Evolutionary conservation across 2,329 filamentous ascomycete species (phyloP), one percentile per base, ranked within the genome.

Genomic region (Fusarium zealandicum): DNA sequence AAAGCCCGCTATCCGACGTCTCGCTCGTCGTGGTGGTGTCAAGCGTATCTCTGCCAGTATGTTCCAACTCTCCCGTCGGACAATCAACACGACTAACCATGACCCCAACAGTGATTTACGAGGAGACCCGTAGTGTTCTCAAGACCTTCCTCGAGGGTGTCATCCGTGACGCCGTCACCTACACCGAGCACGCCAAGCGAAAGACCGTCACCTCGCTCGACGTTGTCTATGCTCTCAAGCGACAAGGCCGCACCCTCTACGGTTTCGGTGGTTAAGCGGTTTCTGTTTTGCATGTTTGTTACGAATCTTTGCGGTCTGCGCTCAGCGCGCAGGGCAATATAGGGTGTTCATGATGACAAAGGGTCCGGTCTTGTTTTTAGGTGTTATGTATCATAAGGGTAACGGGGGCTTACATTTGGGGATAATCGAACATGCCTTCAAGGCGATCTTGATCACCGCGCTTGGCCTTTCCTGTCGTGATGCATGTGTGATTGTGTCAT

Each of bases 1-100:
- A 75, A 97, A 97, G 90, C 93, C 93, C 72, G 93, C 93, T 73
- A 97, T 97, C 81, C 90, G 93, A 74, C 93, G 93, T 96, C 92
- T 97, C 77, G 93, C 93, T 67, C 93, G 93, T 82, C 92, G 93
- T 95, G 93, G 93, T 80, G 93, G 93, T 93, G 93, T 97, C 86
- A 97, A 97, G 91, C 93, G 93, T 96, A 97, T 97, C 74, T 96
- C 92, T 73, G 93, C 93, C 77, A 96, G 88, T 90, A 86, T 77
- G 84, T 81, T n/a, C 25, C 27, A 18, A 89, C 86, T 14, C 86
- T 88, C 75, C n/a, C n/a, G n/a, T n/a, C n/a, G n/a, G n/a, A n/a
- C n/a, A n/a, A 88, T 85, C 64, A 85, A 85, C 88, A 88, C 82
- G 89, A 88, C 83, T 93, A 90, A 86, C 52, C 45, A 5, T 8